These are phyloP conservation scores for Aspergillus tamarii DNA, from an alignment of 2,329 filamentous ascomycete genomes.

Conservation along the genomic window DNA sequence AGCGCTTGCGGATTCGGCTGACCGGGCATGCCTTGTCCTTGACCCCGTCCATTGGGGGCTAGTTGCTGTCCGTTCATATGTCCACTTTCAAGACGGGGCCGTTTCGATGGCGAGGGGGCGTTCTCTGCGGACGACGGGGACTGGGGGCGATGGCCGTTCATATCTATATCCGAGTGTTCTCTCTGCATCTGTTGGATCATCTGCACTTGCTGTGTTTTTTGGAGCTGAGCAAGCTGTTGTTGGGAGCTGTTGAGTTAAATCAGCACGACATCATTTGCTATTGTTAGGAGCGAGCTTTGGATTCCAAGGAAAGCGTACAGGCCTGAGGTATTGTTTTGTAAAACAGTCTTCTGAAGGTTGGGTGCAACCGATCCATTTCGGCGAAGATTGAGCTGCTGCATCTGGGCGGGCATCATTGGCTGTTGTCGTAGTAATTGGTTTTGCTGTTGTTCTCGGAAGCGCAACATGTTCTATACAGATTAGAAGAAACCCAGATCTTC, in stretches of 20 bases:
- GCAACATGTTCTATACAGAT: constrained; percentile 60
- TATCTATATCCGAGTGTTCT: constrained; percentile 84
- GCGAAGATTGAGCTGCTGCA: constrained; percentile 66
- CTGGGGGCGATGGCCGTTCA: constrained; percentile 76
- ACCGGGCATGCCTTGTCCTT: constrained; percentile 70
- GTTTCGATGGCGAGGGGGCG: constrained; percentile 88
- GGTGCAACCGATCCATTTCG: constrained; percentile 41
- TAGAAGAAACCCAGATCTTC: constrained; percentile 4
- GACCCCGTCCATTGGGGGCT: constrained; percentile 73
- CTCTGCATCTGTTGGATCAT: constrained; percentile 83
- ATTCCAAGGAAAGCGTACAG: constrained; percentile 37
- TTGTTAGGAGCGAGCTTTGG: not conserved
- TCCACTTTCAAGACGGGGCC: constrained; percentile 76
- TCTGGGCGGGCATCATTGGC: constrained; percentile 60
- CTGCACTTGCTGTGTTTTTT: constrained; percentile 58
- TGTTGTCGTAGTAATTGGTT: constrained; percentile 76
- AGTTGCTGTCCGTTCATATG: constrained; percentile 76
- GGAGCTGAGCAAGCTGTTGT: constrained; percentile 71
- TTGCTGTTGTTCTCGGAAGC: constrained; percentile 74
- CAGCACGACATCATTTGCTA: constrained; percentile 19
- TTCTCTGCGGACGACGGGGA: constrained; percentile 85
- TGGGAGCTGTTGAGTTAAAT: constrained; percentile 53
- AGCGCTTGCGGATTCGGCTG: constrained; percentile 62
- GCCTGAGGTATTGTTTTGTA: constrained; percentile 67
- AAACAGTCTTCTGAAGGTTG: constrained; percentile 70